Evolutionary conservation across 2,329 filamentous ascomycete genomes (phyloP).

Genomic region (Coniochaeta pulveracea): DNA sequence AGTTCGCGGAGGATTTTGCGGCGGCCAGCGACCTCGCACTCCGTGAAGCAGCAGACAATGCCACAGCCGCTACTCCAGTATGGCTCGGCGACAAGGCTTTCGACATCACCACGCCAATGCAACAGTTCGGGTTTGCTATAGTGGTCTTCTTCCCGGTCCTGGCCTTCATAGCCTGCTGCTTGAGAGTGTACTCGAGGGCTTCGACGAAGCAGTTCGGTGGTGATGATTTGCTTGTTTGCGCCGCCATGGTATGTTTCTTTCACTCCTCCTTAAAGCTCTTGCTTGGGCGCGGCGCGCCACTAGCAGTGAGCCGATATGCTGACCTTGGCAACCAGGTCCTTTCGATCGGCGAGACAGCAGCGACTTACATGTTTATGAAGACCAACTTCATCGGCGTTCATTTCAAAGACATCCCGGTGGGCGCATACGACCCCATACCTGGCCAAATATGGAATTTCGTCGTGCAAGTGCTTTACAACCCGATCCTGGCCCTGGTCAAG

Average conservation of each 20-base stretch:
- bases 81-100: slow-evolving; percentile 1
- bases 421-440: slow-evolving; percentile 5
- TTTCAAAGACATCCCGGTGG: slow-evolving; percentile 8
- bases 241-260: slow-evolving; percentile 2
- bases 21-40: neutral
- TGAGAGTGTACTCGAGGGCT: slow-evolving; percentile 2
- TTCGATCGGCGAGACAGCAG: neutral
- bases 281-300: neutral
- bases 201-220: slow-evolving; percentile 1
- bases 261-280: neutral
- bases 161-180: neutral
- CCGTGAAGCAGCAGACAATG: neutral
- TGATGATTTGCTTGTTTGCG: neutral
- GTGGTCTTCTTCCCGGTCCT: slow-evolving; percentile 1
- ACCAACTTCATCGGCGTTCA: slow-evolving; percentile 11
- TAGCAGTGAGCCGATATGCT: neutral
- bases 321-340: neutral
- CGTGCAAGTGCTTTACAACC: slow-evolving; percentile 30
- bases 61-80: neutral
- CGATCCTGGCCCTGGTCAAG: slow-evolving; percentile 32
- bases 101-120: neutral
- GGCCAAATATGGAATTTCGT: slow-evolving; percentile 20
- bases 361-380: slow-evolving; percentile 6
- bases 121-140: slow-evolving; percentile 3
- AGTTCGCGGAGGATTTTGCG: too few species aligned